Base-by-base conservation (phyloP, 805 yeast species). In the Yamadazyma nakazawae region DNA sequence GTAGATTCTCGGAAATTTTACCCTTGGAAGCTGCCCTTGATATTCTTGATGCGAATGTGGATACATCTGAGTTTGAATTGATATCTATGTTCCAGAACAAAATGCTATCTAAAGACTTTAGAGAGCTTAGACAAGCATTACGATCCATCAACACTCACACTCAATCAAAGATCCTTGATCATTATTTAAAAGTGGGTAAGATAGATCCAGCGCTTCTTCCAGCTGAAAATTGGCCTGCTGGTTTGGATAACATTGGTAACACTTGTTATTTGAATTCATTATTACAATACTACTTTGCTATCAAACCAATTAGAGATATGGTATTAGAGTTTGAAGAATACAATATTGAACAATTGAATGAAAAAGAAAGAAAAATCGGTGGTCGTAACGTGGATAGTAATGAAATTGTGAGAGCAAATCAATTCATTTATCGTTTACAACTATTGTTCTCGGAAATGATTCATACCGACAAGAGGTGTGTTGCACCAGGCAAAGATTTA, bases 181-280 rank as follows among this genome's bases (percentile, higher is more conserved):
- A 80, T 11, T 89, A 75, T 55, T 64, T 89, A 28, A 70, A 68
- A 34, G 73, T 81, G 0, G 96, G 96, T 0, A 65, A 75, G 17
- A 68, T 85, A 32, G 88, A 85, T 59, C 66, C 75, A 9, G 63
- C 76, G 1, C 63, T 86, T 16, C 54, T 71, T 13, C 83, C 90
- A 0, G 78, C 81, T 0, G 82, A 78, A 13, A 76, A 79, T 42
- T 83, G 92, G 80, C 99, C 99, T 0, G 88, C 89, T 3, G 99
- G 99, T 0, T 74, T 94, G 59, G 88, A 85, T 64, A 94, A 94
- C 61, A 91, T 90, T 51, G 99, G 99, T 19, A 94, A 94, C 61
- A 92, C 99, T 0, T 94, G 99, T 64, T 91, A 91, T 56, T 72
- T 94, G 63, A 92, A 94, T 62, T 92, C 98, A 0, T 71, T 94